Evolutionary conservation across 148 eudicot genomes (phyloP).

Genomic region (Dianthus caryophyllus): DNA sequence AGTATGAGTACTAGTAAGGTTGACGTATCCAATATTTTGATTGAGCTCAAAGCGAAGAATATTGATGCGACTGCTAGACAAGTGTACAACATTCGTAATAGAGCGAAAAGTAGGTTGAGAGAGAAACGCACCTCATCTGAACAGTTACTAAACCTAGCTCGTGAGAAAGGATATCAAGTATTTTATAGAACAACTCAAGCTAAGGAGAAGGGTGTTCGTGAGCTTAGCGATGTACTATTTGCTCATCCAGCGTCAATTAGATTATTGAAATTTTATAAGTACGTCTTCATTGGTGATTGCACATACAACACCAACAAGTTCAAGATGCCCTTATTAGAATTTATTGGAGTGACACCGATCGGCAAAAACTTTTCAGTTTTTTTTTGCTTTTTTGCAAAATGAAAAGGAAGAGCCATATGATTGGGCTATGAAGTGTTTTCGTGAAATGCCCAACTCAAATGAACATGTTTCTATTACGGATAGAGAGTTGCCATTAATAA

Average conservation of each 20-base stretch:
- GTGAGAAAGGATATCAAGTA: background rate
- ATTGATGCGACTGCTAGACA: background rate
- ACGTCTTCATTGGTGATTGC: background rate
- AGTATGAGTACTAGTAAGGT: background rate
- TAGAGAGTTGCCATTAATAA: background rate
- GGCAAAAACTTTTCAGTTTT: background rate
- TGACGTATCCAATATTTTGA: background rate
- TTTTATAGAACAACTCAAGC: background rate
- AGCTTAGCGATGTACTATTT: background rate
- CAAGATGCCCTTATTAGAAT: background rate
- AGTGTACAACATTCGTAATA: background rate
- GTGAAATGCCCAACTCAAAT: too few species aligned
- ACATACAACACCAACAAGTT: background rate
- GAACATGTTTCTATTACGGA: background rate
- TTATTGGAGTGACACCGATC: background rate
- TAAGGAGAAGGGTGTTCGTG: background rate
- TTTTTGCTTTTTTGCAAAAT: background rate
- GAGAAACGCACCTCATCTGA: background rate
- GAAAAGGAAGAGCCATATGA: background rate
- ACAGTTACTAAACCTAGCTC: background rate
- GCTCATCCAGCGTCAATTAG: background rate
- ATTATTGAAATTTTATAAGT: background rate
- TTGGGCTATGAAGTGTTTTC: background rate
- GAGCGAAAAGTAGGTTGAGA: background rate
- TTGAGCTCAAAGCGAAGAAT: too few species aligned